Conservation (phyloP, 108 stramenopile genomes). For the Epipyxis sp. region DNA sequence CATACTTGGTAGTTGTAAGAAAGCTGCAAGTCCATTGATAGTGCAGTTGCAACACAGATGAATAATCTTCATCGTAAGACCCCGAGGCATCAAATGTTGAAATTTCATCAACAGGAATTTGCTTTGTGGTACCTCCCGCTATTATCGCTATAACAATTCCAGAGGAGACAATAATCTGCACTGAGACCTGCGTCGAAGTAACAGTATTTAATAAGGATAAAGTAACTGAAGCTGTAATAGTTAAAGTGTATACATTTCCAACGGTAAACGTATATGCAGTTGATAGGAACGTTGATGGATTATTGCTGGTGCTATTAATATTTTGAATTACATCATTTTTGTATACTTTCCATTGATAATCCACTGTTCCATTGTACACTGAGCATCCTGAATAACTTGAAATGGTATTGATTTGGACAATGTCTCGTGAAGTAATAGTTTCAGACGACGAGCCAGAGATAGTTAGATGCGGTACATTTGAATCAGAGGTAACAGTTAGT, state of each 20-base stretch:
- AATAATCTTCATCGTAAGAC: conserved; percentile 6
- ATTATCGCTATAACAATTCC: background rate
- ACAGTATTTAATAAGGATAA: background rate
- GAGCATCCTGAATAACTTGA: background rate
- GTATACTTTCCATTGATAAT: background rate
- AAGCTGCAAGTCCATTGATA: background rate
- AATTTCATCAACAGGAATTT: background rate
- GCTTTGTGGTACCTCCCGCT: background rate
- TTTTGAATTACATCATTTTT: background rate
- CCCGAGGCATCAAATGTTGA: background rate
- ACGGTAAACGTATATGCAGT: background rate
- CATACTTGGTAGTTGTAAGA: background rate
- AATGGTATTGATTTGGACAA: background rate
- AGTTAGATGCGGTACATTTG: background rate
- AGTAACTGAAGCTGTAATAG: background rate
- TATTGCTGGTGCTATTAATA: background rate
- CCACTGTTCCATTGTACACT: background rate
- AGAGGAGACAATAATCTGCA: background rate
- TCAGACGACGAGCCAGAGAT: background rate
- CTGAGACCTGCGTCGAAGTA: background rate
- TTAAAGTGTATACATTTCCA: background rate
- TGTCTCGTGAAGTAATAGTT: background rate
- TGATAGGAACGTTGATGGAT: background rate
- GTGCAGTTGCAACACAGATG: background rate
- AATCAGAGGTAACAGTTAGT: background rate